Percentiles rank a stretch among this genome's conserved stretches.
phyloP scores from a whole-genome alignment of 495 filamentous ascomycete genomes.

The Tuber indicum region DNA sequence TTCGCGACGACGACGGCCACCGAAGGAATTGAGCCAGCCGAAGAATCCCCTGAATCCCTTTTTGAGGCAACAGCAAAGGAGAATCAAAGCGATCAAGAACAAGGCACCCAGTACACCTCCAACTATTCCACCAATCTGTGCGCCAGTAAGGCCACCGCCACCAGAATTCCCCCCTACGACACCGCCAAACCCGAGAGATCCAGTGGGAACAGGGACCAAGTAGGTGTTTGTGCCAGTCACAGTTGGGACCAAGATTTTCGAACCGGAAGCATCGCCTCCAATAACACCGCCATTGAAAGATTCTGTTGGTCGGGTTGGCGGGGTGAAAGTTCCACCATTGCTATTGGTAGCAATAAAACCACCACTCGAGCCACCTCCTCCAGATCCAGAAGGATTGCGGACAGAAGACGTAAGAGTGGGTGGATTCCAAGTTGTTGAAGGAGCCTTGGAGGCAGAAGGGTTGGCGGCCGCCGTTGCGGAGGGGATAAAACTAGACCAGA shows the following conservation, averaged over 20 bases:
- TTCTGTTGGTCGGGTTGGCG: constrained; percentile 28
- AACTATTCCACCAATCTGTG: constrained; percentile 42
- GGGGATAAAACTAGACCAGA: constrained; percentile 19
- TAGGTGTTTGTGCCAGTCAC: constrained; percentile 39
- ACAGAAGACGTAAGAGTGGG: constrained; percentile 13
- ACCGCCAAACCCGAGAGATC: constrained; percentile 31
- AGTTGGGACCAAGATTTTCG: constrained; percentile 32
- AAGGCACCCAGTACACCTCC: constrained; percentile 41
- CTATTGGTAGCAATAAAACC: constrained; percentile 6
- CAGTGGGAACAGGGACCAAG: constrained; percentile 36
- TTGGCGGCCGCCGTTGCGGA: constrained; percentile 11
- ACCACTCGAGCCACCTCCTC: constrained; percentile 12
- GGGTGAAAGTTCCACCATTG: constrained; percentile 22
- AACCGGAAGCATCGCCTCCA: constrained; percentile 31
- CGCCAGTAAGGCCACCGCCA: constrained; percentile 25
- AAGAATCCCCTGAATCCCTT: constrained; percentile 38
- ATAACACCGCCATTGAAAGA: constrained; percentile 37
- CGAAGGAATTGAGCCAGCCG: constrained; percentile 28
- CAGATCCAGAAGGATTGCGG: constrained; percentile 15
- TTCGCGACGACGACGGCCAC: constrained; percentile 10
- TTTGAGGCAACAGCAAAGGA: constrained; percentile 39
- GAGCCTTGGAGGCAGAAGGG: constrained; percentile 22
- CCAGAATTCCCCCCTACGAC: constrained; percentile 20
- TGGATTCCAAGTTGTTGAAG: constrained; percentile 19
- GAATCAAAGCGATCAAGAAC: constrained; percentile 38